These are phyloP conservation scores for Iris macrosiphon DNA, from an alignment of 106 monocot species.

Conservation along the genomic window DNA sequence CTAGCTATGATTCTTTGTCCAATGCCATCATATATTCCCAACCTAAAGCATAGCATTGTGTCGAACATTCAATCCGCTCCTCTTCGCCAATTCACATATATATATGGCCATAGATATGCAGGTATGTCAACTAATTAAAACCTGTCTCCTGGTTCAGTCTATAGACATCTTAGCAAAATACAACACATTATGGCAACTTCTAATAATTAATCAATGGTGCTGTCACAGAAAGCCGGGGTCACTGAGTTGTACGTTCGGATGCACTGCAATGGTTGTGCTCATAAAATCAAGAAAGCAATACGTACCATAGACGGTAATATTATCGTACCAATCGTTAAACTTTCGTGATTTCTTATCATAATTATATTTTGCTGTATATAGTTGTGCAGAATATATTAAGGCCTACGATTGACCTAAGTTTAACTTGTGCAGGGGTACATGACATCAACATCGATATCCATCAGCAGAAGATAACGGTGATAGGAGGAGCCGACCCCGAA, in stretches of 20 bases:
- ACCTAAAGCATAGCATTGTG: too few relatives aligned
- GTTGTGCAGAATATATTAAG: too few relatives aligned
- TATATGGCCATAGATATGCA: slow-evolving; percentile 23
- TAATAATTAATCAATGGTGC: neutral
- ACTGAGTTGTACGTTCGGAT: slow-evolving; percentile 50
- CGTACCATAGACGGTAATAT: slow-evolving; percentile 42
- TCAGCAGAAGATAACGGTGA: slow-evolving; percentile 53
- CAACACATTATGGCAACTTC: neutral
- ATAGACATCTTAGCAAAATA: neutral
- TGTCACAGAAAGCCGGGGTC: slow-evolving; percentile 19
- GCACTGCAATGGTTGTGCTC: slow-evolving; percentile 69
- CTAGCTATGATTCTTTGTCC: neutral
- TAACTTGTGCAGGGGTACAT: slow-evolving; percentile 29
- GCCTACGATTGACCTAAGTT: too few relatives aligned
- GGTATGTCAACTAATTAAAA: slow-evolving; percentile 13
- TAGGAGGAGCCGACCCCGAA: slow-evolving; percentile 46
- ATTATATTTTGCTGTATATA: too few relatives aligned
- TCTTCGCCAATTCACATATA: neutral
- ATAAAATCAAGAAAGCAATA: slow-evolving; percentile 45
- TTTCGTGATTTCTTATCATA: too few relatives aligned
- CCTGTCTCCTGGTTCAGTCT: neutral
- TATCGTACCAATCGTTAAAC: too few relatives aligned
- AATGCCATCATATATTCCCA: too few relatives aligned
- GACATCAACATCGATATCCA: slow-evolving; percentile 27
- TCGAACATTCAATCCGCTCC: neutral